Conservation (phyloP, 306 rosid species). For the Dalbergia cochinchinensis region DNA sequence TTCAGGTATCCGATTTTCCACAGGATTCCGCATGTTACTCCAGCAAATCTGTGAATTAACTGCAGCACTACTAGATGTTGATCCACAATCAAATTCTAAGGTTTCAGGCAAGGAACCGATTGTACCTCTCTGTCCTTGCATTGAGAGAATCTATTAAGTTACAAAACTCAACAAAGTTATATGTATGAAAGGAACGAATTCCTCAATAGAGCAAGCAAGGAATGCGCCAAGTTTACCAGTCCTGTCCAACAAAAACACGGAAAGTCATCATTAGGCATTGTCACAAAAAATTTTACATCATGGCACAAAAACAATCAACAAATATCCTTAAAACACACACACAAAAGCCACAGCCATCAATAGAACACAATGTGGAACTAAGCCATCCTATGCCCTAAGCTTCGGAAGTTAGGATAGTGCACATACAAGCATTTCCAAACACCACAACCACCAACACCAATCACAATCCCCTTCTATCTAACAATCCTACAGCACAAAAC, state of each 20-base stretch:
- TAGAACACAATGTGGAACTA: constrained; percentile 36
- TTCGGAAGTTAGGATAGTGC: neutral
- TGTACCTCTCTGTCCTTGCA: constrained; percentile 98
- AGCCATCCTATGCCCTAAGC: constrained; percentile 37
- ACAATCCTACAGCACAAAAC: constrained; percentile 41
- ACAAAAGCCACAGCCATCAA: constrained; percentile 11
- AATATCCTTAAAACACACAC: neutral
- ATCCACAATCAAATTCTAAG: constrained; percentile 86
- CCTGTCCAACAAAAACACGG: constrained; percentile 56
- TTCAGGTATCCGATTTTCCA: constrained; percentile 65
- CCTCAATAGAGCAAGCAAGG: constrained; percentile 46
- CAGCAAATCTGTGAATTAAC: constrained; percentile 76
- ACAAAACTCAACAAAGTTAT: constrained; percentile 42
- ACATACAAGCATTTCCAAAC: constrained; percentile 38
- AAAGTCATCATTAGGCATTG: constrained; percentile 43
- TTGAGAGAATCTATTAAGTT: constrained; percentile 53
- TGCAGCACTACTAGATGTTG: constrained; percentile 62
- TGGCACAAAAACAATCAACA: constrained; percentile 31
- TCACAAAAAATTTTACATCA: constrained; percentile 16
- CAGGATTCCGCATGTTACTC: constrained; percentile 69
- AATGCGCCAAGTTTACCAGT: constrained; percentile 37
- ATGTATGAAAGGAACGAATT: constrained; percentile 29
- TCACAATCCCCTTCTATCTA: constrained; percentile 19
- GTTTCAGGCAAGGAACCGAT: constrained; percentile 83
- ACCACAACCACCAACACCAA: constrained; percentile 35